phyloP scores from a whole-genome alignment of 352 stramenopile genomes.

The Globisporangium sylvaticum region DNA sequence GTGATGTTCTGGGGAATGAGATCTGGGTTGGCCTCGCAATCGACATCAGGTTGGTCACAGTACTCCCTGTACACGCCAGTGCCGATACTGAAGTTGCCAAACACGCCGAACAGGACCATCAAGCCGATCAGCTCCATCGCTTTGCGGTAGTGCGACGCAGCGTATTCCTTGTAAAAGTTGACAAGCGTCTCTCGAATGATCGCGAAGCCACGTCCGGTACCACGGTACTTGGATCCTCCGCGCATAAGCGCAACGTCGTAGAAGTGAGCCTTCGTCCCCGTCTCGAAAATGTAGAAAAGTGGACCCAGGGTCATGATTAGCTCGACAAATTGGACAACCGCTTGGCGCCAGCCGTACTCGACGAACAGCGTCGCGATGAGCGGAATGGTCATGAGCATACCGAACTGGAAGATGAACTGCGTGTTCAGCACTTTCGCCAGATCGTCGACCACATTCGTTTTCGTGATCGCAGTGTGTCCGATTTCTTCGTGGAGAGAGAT shows the following conservation, averaged over 20 bases:
- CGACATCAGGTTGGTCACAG: constrained; percentile 44
- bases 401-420: constrained; percentile 88
- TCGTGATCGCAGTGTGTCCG: constrained; percentile 69
- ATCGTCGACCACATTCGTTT: constrained; percentile 67
- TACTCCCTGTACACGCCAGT: constrained; percentile 47
- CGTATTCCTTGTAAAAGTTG: constrained; percentile 87
- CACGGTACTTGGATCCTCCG: constrained; percentile 82
- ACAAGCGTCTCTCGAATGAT: constrained; percentile 84
- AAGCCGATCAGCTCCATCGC: constrained; percentile 73
- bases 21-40: constrained; percentile 47
- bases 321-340: constrained; percentile 77
- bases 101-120: constrained; percentile 81
- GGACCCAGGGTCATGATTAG: constrained; percentile 77
- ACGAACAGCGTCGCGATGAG: constrained; percentile 81
- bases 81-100: constrained; percentile 77
- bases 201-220: constrained; percentile 78
- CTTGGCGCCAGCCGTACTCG: constrained; percentile 81
- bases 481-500: constrained; percentile 76
- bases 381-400: constrained; percentile 86
- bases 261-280: constrained; percentile 81
- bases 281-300: constrained; percentile 88
- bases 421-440: constrained; percentile 79
- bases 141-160: constrained; percentile 79
- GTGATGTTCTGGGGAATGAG: constrained; percentile 66
- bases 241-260: constrained; percentile 86